Percentiles rank a stretch among this genome's conserved stretches.
phyloP scores from a whole-genome alignment of 2,329 filamentous ascomycete genomes.

The Parascedosporium putredinis region DNA sequence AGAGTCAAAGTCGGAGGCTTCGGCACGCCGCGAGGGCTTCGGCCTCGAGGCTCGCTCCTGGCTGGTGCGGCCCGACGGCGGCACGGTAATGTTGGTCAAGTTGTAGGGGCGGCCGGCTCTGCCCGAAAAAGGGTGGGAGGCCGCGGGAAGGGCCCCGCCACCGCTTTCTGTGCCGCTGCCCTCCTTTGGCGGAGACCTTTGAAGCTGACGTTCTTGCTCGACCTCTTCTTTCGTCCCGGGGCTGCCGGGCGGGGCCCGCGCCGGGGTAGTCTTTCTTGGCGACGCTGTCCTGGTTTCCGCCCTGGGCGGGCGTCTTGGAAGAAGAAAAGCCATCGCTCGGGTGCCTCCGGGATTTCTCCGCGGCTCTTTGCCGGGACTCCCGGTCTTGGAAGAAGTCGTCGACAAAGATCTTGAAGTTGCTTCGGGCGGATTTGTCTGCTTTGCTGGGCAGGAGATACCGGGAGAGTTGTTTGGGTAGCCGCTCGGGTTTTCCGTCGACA shows the following conservation, averaged over 20 bases:
- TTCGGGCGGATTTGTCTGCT: conserved; percentile 45
- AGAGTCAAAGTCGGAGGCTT: neutral
- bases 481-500: conserved; percentile 54
- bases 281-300: neutral
- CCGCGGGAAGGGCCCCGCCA: no score
- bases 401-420: conserved; percentile 51
- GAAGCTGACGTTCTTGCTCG: neutral
- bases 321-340: neutral
- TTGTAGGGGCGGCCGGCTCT: neutral
- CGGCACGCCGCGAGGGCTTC: neutral
- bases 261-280: neutral
- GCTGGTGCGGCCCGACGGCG: neutral
- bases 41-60: neutral
- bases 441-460: conserved; percentile 58
- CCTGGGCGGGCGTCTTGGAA: neutral
- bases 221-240: neutral
- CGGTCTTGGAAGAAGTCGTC: conserved; percentile 21
- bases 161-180: neutral
- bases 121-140: neutral
- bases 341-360: neutral
- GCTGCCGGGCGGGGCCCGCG: neutral
- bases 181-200: neutral
- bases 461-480: conserved; percentile 70
- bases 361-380: neutral
- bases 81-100: neutral